Percentiles rank a stretch among this genome's conserved stretches.
Evolutionary conservation across 306 rosid genomes (phyloP).

Genomic region (Parietaria judaica): DNA sequence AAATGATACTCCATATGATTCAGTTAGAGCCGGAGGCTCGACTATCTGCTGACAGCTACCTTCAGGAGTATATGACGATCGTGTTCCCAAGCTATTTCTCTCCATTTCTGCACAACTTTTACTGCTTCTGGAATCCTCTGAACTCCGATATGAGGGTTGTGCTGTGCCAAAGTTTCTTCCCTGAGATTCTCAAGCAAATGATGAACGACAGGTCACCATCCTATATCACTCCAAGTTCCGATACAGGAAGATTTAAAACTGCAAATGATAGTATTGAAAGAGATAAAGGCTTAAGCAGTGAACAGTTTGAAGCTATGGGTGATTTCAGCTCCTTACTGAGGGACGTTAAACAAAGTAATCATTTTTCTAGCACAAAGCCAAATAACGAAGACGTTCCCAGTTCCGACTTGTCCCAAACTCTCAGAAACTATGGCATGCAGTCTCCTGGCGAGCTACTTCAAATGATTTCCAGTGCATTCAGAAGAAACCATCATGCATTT

Average conservation of each 20-base stretch:
- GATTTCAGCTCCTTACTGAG: constrained; percentile 57
- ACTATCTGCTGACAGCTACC: constrained; percentile 75
- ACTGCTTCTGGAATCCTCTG: constrained; percentile 85
- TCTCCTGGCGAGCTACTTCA: constrained; percentile 81
- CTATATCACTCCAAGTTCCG: constrained; percentile 23
- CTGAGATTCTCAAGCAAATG: constrained; percentile 88
- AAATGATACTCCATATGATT: constrained; percentile 94
- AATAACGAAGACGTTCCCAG: constrained; percentile 32
- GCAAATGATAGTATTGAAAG: too few species aligned
- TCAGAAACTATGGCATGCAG: constrained; percentile 42
- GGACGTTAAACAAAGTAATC: constrained; percentile 56
- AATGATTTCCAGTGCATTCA: constrained; percentile 66
- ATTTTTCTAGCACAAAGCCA: constrained; percentile 38
- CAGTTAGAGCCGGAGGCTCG: too few species aligned
- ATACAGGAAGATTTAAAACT: constrained; percentile 28
- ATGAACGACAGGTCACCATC: constrained; percentile 44
- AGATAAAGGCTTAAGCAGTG: constrained; percentile 51
- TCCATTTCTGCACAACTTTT: constrained; percentile 85
- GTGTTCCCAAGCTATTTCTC: constrained; percentile 87
- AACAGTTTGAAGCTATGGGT: constrained; percentile 66
- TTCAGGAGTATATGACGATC: constrained; percentile 62
- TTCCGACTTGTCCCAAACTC: constrained; percentile 48
- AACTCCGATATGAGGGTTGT: constrained; percentile 94
- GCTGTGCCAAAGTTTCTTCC: constrained; percentile 85
- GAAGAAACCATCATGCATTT: constrained; percentile 79